Conservation (phyloP, 1,139 yeast genomes). For the Kluyveromyces marxianus region DNA sequence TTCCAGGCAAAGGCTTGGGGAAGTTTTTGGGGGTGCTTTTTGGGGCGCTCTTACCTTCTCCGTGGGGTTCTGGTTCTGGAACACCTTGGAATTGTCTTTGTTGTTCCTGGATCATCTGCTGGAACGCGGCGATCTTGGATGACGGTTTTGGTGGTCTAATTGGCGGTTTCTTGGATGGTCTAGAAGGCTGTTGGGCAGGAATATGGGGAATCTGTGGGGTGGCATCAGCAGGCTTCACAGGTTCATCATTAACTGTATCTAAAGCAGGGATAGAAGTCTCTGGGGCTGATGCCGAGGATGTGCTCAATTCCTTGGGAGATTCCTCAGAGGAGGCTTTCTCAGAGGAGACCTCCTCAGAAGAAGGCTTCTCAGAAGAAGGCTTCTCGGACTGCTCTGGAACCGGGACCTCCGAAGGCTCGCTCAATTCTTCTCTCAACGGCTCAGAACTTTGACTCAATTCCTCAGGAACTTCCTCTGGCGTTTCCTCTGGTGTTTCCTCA, state of each 20-base stretch:
- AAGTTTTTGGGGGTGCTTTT: conserved; percentile 61
- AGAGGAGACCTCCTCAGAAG: not conserved
- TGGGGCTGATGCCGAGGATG: too few relatives aligned
- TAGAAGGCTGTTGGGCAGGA: not conserved
- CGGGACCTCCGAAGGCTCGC: too few relatives aligned
- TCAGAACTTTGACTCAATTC: too few relatives aligned
- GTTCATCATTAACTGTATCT: too few relatives aligned
- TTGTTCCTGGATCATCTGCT: conserved; percentile 47
- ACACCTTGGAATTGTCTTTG: conserved; percentile 21
- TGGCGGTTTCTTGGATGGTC: conserved; percentile 37
- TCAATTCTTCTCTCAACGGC: conserved; percentile 29
- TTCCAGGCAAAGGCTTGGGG: conserved; percentile 49
- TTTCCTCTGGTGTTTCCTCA: not conserved
- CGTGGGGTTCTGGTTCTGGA: not conserved
- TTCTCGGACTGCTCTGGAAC: too few relatives aligned
- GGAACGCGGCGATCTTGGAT: conserved; percentile 72
- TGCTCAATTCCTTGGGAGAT: not conserved
- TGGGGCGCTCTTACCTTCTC: conserved; percentile 37
- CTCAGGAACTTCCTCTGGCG: not conserved
- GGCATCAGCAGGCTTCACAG: too few relatives aligned
- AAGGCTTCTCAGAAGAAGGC: not conserved
- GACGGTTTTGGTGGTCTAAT: conserved; percentile 71
- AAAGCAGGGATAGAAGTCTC: too few relatives aligned
- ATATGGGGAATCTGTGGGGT: too few relatives aligned
- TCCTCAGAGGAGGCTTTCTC: not conserved